These are phyloP conservation scores for Phyllosticta ampelicida DNA, from an alignment of 2,329 filamentous ascomycete genomes.

Conservation along the genomic window DNA sequence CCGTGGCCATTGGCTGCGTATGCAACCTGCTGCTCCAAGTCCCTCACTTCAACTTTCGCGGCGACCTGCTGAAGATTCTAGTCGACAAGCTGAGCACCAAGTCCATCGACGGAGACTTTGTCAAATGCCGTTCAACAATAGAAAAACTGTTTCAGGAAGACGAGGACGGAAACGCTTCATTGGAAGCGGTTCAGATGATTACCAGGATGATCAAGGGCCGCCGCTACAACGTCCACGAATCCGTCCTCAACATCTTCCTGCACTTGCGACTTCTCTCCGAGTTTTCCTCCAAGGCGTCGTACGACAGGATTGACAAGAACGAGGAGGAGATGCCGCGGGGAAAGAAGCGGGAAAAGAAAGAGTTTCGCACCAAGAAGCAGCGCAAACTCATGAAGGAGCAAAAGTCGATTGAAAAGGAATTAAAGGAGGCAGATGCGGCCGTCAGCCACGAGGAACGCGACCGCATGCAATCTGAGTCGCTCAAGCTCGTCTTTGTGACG, in stretches of 20 bases:
- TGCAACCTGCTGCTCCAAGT: constrained; percentile 72
- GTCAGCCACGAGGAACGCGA: constrained; percentile 90
- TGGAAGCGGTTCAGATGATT: constrained; percentile 75
- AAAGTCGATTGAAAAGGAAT: constrained; percentile 82
- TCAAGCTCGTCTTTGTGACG: constrained; percentile 89
- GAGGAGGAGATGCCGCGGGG: constrained; percentile 25
- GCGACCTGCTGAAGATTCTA: constrained; percentile 76
- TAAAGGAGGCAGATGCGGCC: constrained; percentile 81
- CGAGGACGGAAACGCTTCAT: constrained; percentile 76
- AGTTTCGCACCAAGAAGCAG: constrained; percentile 80
- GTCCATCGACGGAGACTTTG: constrained; percentile 61
- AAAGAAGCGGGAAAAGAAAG: constrained; percentile 65
- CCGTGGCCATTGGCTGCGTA: constrained; percentile 73
- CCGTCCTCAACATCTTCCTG: constrained; percentile 80
- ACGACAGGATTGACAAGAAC: constrained; percentile 57
- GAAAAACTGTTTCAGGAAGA: constrained; percentile 77
- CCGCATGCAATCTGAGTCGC: constrained; percentile 84
- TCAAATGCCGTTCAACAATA: constrained; percentile 66
- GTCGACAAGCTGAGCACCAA: constrained; percentile 70
- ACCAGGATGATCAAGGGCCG: constrained; percentile 92
- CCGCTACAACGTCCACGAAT: constrained; percentile 74
- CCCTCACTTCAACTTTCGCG: constrained; percentile 94
- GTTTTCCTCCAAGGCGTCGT: constrained; percentile 74
- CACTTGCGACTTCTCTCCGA: constrained; percentile 81
- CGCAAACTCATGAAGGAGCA: constrained; percentile 77